Percentiles rank a stretch among this genome's conserved stretches.
Conservation (phyloP, 129 eudicot genomes). For the Lonicera japonica region DNA sequence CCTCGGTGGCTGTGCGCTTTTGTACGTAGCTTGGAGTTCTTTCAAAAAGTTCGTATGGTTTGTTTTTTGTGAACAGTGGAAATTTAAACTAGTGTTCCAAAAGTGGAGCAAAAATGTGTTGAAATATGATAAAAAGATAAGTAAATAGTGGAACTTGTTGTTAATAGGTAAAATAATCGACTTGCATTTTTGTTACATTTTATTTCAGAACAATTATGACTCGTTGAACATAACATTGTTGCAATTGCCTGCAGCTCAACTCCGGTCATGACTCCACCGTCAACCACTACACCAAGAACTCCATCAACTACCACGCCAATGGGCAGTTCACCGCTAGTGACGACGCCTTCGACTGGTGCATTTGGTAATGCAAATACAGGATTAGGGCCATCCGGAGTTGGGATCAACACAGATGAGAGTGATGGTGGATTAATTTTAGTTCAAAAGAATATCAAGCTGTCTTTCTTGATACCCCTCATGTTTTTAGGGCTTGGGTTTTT, state of each 20-base stretch:
- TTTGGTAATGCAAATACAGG: not conserved
- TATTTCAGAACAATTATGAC: too few species aligned
- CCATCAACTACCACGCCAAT: not conserved
- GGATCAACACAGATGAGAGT: conserved; percentile 5
- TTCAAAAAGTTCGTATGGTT: too few species aligned
- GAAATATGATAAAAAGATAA: too few species aligned
- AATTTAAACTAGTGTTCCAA: too few species aligned
- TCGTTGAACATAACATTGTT: too few species aligned
- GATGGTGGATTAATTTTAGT: not conserved
- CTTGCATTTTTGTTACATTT: too few species aligned
- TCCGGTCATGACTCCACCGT: not conserved
- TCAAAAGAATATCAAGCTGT: not conserved
- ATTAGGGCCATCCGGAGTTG: not conserved
- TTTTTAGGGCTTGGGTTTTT: not conserved
- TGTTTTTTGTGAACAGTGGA: too few species aligned
- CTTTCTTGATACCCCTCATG: not conserved
- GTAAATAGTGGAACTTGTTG: too few species aligned
- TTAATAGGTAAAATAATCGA: too few species aligned
- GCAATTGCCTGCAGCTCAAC: not conserved
- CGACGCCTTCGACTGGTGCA: not conserved
- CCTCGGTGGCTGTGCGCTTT: too few species aligned
- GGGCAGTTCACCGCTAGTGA: not conserved
- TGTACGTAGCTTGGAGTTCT: too few species aligned
- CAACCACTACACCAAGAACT: not conserved
- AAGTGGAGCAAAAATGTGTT: too few species aligned